These are phyloP conservation scores for Wickerhamiella australiensis DNA, from an alignment of 805 yeast genomes.

Conservation along the genomic window DNA sequence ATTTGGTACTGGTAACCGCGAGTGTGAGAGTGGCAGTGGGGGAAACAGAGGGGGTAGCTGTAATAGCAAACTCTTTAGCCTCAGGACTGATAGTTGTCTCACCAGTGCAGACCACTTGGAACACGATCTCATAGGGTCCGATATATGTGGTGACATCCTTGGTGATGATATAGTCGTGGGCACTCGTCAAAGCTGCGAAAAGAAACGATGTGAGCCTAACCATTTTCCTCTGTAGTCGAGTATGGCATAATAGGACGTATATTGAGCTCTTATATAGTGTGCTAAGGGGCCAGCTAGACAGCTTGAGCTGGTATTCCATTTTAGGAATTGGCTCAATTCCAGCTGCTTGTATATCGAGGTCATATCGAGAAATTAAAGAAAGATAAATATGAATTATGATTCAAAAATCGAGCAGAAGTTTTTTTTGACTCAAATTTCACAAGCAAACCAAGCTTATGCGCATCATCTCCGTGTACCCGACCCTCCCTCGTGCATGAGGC, in stretches of 20 bases:
- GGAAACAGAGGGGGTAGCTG: neutral
- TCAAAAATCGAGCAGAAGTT: no score
- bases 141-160: neutral
- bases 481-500: neutral
- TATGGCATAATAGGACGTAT: neutral
- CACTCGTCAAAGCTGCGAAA: neutral
- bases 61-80: neutral
- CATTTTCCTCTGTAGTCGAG: neutral
- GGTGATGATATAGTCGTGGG: neutral
- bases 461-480: no score
- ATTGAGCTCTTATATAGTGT: neutral
- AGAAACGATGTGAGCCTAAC: neutral
- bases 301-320: no score
- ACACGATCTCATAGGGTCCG: neutral
- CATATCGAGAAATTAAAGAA: no score
- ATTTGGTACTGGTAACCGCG: neutral
- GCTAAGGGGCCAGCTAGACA: no score
- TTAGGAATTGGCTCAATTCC: no score
- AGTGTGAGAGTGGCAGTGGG: neutral
- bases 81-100: neutral
- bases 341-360: no score
- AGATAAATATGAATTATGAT: no score
- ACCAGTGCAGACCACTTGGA: neutral
- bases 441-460: no score
- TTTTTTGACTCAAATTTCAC: no score